Percentiles rank a stretch among this genome's conserved stretches.
These are phyloP conservation scores for Pseudomonodictys pantanalensis DNA, from an alignment of 495 filamentous ascomycete genomes.

Conservation along the genomic window DNA sequence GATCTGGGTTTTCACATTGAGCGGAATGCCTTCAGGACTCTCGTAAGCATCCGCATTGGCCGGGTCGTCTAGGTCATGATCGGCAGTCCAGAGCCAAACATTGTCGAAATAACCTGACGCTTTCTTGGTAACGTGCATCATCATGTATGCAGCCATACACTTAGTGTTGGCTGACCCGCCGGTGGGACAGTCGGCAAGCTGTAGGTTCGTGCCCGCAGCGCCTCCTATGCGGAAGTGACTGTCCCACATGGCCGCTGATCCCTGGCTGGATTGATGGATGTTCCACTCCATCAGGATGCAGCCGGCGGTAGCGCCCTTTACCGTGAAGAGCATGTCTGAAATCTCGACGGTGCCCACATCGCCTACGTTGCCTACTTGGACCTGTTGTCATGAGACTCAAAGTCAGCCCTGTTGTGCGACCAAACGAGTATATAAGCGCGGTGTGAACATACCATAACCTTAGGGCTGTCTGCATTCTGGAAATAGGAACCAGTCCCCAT, in stretches of 20 bases:
- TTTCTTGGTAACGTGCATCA: background rate
- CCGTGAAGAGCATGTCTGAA: background rate
- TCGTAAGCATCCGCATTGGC: no score
- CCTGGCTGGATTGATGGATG: background rate
- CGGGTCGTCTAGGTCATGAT: conserved; percentile 10
- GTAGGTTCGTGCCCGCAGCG: background rate
- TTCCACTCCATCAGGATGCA: conserved; percentile 15
- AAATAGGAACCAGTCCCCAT: background rate
- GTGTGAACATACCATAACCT: background rate
- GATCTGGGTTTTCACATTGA: conserved; percentile 2
- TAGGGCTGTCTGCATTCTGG: background rate
- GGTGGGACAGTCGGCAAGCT: background rate
- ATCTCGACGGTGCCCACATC: conserved; percentile 15
- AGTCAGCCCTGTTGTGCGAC: no score
- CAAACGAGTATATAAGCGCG: no score
- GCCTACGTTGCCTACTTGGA: conserved; percentile 3
- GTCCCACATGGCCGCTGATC: conserved; percentile 3
- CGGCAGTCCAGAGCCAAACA: conserved; percentile 5
- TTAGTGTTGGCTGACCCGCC: background rate
- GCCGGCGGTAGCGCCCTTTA: background rate
- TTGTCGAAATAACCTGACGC: conserved; percentile 12
- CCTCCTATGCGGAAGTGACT: conserved; percentile 8
- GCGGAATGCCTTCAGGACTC: no score
- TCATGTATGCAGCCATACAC: background rate
- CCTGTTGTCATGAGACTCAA: no score